Evolutionary conservation across 108 stramenopile species (phyloP).

Genomic region (Stephanodiscus triporus): DNA sequence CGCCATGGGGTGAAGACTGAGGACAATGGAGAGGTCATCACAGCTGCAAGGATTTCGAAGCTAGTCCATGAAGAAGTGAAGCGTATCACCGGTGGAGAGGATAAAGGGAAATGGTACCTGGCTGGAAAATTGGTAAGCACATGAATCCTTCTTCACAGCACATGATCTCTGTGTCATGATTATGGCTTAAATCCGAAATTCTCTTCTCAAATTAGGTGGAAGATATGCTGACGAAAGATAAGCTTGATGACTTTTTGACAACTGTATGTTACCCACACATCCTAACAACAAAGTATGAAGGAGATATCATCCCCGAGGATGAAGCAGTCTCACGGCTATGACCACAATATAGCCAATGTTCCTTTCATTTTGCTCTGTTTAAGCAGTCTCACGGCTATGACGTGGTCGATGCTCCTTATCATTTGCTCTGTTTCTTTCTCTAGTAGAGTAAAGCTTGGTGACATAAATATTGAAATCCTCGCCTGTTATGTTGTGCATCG

Average conservation of each 20-base stretch:
- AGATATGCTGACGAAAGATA: constrained; percentile 79
- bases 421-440: no score
- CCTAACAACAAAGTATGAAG: constrained; percentile 67
- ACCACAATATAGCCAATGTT: background rate
- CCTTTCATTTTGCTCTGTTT: background rate
- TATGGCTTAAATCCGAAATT: background rate
- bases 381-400: no score
- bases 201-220: constrained; percentile 42
- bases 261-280: constrained; percentile 88
- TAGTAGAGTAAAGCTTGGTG: no score
- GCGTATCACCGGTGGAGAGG: constrained; percentile 43
- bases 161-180: background rate
- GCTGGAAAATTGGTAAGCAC: constrained; percentile 80
- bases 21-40: constrained; percentile 73
- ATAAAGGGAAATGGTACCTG: constrained; percentile 74
- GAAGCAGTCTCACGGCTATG: constrained; percentile 42
- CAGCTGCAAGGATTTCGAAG: constrained; percentile 61
- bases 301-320: constrained; percentile 57
- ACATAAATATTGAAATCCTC: no score
- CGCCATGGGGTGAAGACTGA: constrained; percentile 69
- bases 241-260: constrained; percentile 86
- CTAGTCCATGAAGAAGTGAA: constrained; percentile 69
- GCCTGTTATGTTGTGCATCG: no score
- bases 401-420: no score
- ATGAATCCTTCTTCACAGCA: background rate